phyloP scores from a whole-genome alignment of 768 basidiomycete species.

The Rhodocollybia butyracea region DNA sequence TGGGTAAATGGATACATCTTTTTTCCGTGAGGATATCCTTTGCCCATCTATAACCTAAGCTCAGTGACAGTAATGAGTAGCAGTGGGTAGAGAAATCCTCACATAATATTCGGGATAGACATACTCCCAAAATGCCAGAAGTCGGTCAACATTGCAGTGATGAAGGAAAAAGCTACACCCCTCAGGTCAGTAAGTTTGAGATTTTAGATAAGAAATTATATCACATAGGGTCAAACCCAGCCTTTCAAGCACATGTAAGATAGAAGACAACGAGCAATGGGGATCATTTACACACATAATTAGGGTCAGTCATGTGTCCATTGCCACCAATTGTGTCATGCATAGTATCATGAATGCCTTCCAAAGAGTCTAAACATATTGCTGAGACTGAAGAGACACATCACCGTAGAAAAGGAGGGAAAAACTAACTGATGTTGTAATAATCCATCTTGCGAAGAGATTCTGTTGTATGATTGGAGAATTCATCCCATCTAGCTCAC shows the following conservation, averaged over 20 bases:
- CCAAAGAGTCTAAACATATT: background rate
- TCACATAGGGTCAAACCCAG: background rate
- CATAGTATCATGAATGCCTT: background rate
- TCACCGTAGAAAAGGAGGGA: no score
- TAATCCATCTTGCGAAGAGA: background rate
- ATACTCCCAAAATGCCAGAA: background rate
- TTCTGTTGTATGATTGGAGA: background rate
- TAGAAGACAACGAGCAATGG: background rate
- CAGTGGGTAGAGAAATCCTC: no score
- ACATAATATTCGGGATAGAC: background rate
- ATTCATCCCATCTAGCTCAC: background rate
- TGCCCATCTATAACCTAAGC: background rate
- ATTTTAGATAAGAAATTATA: no score
- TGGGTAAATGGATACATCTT: background rate
- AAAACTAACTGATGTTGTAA: background rate
- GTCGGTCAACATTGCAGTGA: slow-evolving; percentile 2
- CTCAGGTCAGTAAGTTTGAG: no score
- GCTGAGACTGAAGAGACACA: no score
- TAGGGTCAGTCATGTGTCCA: background rate
- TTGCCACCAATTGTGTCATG: background rate
- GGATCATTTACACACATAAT: background rate
- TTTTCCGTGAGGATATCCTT: background rate
- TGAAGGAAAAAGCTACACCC: slow-evolving; percentile 4
- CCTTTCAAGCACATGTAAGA: background rate
- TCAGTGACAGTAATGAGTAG: background rate